Conservation (phyloP, 2,329 filamentous ascomycete genomes). For the Sclerotinia subarctica region DNA sequence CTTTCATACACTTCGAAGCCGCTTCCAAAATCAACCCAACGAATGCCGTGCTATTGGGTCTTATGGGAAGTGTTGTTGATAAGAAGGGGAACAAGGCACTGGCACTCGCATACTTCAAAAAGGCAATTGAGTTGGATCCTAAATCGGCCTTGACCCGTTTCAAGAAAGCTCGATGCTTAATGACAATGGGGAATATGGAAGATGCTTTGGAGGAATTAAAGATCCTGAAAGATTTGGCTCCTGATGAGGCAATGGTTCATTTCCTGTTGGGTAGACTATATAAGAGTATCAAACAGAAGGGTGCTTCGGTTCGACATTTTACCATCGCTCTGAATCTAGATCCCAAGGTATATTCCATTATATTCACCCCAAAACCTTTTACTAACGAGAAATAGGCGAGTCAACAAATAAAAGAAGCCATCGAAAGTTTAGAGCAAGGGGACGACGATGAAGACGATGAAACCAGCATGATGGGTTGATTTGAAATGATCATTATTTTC, state of each 20-base stretch:
- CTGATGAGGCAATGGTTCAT: slow-evolving; percentile 93
- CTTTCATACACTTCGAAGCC: slow-evolving; percentile 85
- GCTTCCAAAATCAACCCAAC: slow-evolving; percentile 89
- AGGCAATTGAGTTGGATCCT: slow-evolving; percentile 78
- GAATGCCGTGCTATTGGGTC: slow-evolving; percentile 88
- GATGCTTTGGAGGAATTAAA: slow-evolving; percentile 78
- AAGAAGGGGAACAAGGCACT: slow-evolving; percentile 81
- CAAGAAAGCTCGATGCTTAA: slow-evolving; percentile 85
- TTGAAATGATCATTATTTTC: not conserved
- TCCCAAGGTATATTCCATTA: slow-evolving; percentile 69
- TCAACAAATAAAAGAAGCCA: slow-evolving; percentile 92
- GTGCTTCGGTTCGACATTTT: slow-evolving; percentile 84
- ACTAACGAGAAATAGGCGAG: slow-evolving; percentile 61
- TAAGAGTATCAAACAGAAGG: slow-evolving; percentile 68
- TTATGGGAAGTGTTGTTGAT: slow-evolving; percentile 86
- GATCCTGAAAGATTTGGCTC: slow-evolving; percentile 84
- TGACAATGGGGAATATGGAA: slow-evolving; percentile 68
- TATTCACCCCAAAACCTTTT: slow-evolving; percentile 17
- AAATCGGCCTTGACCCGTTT: slow-evolving; percentile 80
- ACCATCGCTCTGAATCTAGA: slow-evolving; percentile 94
- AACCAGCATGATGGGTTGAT: slow-evolving; percentile 49
- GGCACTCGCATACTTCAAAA: slow-evolving; percentile 78
- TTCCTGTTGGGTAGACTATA: slow-evolving; percentile 87
- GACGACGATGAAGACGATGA: slow-evolving; percentile 47
- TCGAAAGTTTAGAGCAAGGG: slow-evolving; percentile 73